Evolutionary conservation across 1,284 basidiomycete species (phyloP).

Genomic region (Sporisorium iseilematis-ciliati): DNA sequence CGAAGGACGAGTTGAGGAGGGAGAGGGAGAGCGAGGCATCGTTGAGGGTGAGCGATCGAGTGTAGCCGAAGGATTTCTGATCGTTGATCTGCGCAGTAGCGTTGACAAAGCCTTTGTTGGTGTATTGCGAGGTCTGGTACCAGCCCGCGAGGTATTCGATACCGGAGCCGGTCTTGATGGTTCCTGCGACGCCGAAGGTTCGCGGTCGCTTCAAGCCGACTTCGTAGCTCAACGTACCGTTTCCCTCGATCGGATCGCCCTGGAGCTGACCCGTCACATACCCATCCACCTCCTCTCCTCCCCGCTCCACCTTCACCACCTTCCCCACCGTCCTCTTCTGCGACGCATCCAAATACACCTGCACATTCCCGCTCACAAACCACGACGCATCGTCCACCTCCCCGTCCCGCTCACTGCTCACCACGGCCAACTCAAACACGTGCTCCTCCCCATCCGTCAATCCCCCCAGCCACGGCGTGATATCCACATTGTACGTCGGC

Average conservation of each 20-base stretch:
- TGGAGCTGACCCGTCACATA: conserved; percentile 10
- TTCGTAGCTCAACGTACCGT: conserved; percentile 23
- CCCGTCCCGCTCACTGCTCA: conserved; percentile 76
- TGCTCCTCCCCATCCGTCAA: conserved; percentile 79
- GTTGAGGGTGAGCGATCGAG: conserved; percentile 18
- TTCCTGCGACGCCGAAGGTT: conserved; percentile 25
- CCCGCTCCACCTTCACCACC: conserved; percentile 8
- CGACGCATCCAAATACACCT: conserved; percentile 70
- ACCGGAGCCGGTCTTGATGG: conserved; percentile 31
- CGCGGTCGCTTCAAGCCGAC: conserved; percentile 12
- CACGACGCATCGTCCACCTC: conserved; percentile 78
- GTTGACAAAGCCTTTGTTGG: conserved; percentile 29
- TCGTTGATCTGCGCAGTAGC: conserved; percentile 33
- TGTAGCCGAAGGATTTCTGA: conserved; percentile 24
- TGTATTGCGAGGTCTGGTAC: conserved; percentile 18
- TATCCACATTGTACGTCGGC: conserved; percentile 81
- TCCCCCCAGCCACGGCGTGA: conserved; percentile 81
- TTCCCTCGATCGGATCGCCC: conserved; percentile 21
- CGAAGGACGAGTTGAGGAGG: no score
- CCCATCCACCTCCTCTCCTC: conserved; percentile 14
- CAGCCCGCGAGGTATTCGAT: conserved; percentile 19
- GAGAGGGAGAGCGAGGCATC: no score
- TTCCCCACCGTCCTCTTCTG: conserved; percentile 41
- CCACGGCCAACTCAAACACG: conserved; percentile 78
- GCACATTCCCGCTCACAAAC: conserved; percentile 79